phyloP scores from a whole-genome alignment of 805 yeast genomes.

The Pichia thaimueangensis region DNA sequence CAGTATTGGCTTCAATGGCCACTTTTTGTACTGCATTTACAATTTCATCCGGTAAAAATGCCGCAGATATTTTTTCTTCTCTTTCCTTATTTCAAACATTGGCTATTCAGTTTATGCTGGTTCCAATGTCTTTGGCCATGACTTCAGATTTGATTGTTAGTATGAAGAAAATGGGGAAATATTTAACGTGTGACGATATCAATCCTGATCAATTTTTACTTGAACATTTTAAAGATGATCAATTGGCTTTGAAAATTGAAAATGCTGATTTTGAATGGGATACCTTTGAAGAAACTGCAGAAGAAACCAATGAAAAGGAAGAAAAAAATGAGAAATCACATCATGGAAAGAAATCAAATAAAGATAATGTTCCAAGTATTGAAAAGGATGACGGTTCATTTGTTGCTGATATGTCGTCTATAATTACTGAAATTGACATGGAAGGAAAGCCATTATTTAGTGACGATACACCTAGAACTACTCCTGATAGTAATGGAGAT shows the following conservation, averaged over 20 bases:
- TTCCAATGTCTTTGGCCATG: slow-evolving; percentile 64
- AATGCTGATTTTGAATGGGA: slow-evolving; percentile 68
- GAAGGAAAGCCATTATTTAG: background rate
- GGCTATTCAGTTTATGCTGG: slow-evolving; percentile 55
- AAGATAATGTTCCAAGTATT: background rate
- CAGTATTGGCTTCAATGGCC: slow-evolving; percentile 66
- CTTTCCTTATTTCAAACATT: slow-evolving; percentile 58
- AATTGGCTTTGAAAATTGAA: slow-evolving; percentile 42
- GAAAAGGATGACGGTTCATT: background rate
- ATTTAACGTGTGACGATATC: slow-evolving; percentile 35
- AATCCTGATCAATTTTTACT: slow-evolving; percentile 31
- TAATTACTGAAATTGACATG: slow-evolving; percentile 2
- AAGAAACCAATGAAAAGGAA: slow-evolving; percentile 16
- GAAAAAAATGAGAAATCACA: background rate
- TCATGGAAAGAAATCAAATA: background rate
- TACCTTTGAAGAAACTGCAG: slow-evolving; percentile 33
- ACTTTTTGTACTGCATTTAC: slow-evolving; percentile 38
- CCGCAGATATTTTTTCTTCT: slow-evolving; percentile 64
- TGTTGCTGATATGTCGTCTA: background rate
- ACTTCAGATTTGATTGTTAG: slow-evolving; percentile 62
- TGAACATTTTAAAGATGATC: slow-evolving; percentile 19
- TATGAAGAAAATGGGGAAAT: slow-evolving; percentile 48
- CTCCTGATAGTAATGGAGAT: background rate
- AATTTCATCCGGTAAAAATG: slow-evolving; percentile 33
- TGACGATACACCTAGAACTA: background rate